These are phyloP conservation scores for Blastocystis sp. DNA, from an alignment of 352 stramenopile genomes.

Conservation along the genomic window DNA sequence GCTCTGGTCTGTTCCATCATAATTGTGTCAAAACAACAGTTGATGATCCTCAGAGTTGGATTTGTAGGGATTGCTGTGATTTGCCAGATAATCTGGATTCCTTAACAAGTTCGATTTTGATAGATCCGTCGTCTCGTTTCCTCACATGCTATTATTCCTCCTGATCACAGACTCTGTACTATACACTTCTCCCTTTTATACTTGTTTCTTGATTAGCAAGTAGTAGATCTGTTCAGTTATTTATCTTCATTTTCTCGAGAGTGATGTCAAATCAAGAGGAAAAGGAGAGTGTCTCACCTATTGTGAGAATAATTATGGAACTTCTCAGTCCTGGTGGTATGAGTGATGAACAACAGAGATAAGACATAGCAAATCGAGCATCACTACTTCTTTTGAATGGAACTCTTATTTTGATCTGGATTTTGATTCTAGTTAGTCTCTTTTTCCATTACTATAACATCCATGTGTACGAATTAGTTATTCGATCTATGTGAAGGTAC, in stretches of 20 bases:
- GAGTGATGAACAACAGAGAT: not conserved
- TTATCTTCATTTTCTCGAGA: constrained; percentile 9
- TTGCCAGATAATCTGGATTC: not conserved
- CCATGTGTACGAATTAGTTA: constrained; percentile 8
- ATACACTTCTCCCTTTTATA: not conserved
- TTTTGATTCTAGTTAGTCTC: constrained; percentile 43
- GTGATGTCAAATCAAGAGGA: not conserved
- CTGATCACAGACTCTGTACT: not conserved
- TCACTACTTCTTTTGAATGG: constrained; percentile 37
- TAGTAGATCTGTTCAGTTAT: not conserved
- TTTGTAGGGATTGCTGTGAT: not conserved
- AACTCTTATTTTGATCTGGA: constrained; percentile 43
- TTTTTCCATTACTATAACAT: constrained; percentile 57
- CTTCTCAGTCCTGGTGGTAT: constrained; percentile 26
- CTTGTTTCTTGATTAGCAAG: constrained; percentile 10
- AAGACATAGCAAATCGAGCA: constrained; percentile 5
- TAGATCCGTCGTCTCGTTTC: not conserved
- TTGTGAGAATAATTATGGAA: constrained; percentile 37
- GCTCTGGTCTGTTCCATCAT: not conserved
- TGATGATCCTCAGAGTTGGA: not conserved
- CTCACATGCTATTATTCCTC: not conserved
- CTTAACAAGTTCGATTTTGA: not conserved
- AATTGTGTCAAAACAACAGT: not conserved
- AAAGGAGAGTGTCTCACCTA: not conserved
- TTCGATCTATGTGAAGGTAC: not conserved